Conservation (phyloP, 2,329 filamentous ascomycete genomes). For the Scytalidium sp. region DNA sequence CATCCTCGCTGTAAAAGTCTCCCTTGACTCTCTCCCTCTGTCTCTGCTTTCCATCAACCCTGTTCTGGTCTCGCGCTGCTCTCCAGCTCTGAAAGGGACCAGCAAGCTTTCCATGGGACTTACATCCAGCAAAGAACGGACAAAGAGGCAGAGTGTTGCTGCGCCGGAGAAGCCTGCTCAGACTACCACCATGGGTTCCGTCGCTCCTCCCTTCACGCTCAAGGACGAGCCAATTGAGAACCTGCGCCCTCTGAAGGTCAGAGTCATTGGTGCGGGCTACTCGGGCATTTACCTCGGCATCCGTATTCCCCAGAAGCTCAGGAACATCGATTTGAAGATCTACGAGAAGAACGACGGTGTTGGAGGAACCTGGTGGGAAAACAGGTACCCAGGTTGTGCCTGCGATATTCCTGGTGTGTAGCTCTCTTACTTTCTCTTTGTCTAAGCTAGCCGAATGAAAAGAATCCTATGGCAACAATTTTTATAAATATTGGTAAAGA, state of each 20-base stretch:
- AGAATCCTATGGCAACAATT: no score
- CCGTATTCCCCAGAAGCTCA: slow-evolving; percentile 24
- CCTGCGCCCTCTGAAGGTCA: slow-evolving; percentile 22
- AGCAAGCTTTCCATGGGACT: no score
- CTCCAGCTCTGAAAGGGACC: no score
- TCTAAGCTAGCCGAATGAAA: no score
- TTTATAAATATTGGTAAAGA: no score
- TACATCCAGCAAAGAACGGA: no score
- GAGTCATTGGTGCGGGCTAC: slow-evolving; percentile 29
- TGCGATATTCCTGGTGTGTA: slow-evolving; percentile 36
- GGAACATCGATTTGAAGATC: slow-evolving; percentile 34
- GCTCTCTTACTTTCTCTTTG: background rate
- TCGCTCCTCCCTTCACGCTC: slow-evolving; percentile 12
- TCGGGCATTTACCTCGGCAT: slow-evolving; percentile 29
- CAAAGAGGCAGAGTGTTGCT: no score
- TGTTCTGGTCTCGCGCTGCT: no score
- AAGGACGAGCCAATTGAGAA: slow-evolving; percentile 25
- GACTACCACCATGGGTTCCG: background rate
- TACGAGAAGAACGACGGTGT: slow-evolving; percentile 53
- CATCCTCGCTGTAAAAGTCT: no score
- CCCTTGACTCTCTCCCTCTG: no score
- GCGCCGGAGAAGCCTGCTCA: no score
- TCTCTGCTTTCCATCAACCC: no score
- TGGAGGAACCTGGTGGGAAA: slow-evolving; percentile 52
- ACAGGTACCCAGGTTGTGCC: slow-evolving; percentile 30